Conservation (phyloP, 768 basidiomycete genomes). For the Pleurotus ostreatus region DNA sequence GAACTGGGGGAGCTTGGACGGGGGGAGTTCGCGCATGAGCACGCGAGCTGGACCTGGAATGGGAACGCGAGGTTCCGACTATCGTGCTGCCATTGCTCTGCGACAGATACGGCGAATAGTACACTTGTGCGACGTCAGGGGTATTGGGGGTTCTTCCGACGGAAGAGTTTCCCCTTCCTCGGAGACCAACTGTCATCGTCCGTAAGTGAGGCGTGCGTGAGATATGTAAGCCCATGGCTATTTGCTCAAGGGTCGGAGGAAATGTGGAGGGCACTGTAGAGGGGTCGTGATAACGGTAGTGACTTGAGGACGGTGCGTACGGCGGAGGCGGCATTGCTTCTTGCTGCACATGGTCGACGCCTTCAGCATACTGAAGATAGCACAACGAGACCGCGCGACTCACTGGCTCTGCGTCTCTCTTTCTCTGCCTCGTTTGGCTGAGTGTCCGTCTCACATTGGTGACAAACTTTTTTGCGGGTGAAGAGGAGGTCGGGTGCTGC, state of each 20-base stretch:
- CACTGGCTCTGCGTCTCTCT: not conserved
- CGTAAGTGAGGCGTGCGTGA: slow-evolving; percentile 74
- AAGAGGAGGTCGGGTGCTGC: not conserved
- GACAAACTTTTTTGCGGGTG: slow-evolving; percentile 1
- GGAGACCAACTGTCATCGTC: slow-evolving; percentile 1
- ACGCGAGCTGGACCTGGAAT: slow-evolving; percentile 26
- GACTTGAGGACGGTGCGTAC: slow-evolving; percentile 12
- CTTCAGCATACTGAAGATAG: not conserved
- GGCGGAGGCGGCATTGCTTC: not conserved
- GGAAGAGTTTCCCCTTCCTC: not conserved
- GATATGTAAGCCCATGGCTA: slow-evolving; percentile 76
- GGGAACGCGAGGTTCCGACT: not conserved
- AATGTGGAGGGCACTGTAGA: slow-evolving; percentile 32
- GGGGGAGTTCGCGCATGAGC: slow-evolving; percentile 21
- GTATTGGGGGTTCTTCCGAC: not conserved
- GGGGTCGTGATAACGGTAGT: slow-evolving; percentile 34
- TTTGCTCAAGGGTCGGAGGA: slow-evolving; percentile 70
- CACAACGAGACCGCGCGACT: not conserved
- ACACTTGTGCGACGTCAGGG: slow-evolving; percentile 3
- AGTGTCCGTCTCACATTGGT: not conserved
- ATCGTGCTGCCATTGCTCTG: not conserved
- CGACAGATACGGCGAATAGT: slow-evolving; percentile 5
- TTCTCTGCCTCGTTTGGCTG: not conserved
- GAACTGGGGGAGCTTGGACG: slow-evolving; percentile 17
- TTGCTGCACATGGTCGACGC: not conserved